Base-by-base conservation (phyloP, 768 basidiomycete species). In the Mycena haematopus region DNA sequence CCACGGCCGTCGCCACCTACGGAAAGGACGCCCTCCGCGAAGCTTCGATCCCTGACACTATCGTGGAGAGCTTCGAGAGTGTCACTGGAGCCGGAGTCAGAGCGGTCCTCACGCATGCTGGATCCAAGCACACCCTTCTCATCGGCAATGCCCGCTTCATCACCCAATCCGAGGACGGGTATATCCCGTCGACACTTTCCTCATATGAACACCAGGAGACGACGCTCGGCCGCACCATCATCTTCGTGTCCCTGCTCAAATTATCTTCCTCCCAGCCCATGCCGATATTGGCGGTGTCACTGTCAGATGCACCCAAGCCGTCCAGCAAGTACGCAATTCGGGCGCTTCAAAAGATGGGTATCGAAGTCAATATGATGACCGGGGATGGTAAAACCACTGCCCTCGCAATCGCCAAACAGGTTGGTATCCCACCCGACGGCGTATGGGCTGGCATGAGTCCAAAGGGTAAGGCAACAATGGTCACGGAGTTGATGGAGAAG, bases 391-490 rank as follows among this genome's bases (percentile, higher is more conserved):
- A 85, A 73, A 82, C 80, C 5, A 99, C 96, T 4, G 97, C 96
- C 2, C 70, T 88, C 33, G 95, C 96, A 5, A 86, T 99, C 53
- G 97, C 96, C 46, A 86, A 86, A 68, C 89, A 96, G 71, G 91
- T 96, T 31, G 97, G 97, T 0, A 96, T 99, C 69, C 77, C 78
- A 33, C 81, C 87, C 0, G 90, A 93, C 56, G 83, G 88, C 40
- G 94, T 99, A 1, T 95, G 91, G 87, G 91, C 96, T 9, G 86
- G 86, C 52, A 95, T 99, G 85, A 96, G 91, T 69, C 97, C 97
- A 2, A 92, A 94, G 70, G 97, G 97, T 51, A 99, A 99, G 74
- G 95, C 95, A 0, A 84, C 89, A 14, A 84, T 95, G 61, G 83
- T 99, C 22, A 78, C 86, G 3, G 93, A 95, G 66, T 76, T 97